Evolutionary conservation across 345 rosid genomes (phyloP), one percentile per base, ranked within the genome.

Genomic region (Gossypium anomalum): DNA sequence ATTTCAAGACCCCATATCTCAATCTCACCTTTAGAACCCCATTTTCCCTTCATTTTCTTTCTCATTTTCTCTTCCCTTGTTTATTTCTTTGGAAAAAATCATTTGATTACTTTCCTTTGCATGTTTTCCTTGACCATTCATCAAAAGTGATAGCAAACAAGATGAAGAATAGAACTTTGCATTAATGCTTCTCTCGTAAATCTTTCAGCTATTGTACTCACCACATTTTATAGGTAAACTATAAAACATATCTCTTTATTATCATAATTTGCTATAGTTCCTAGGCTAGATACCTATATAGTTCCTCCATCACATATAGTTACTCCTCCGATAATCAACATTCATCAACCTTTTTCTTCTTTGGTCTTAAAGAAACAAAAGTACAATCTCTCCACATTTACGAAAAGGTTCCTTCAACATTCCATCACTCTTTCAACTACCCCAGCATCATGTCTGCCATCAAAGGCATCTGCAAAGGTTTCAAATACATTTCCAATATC

Each of bases 381-480:
- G 73, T 45, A 20, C 65, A 56, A 1, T 85, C 52, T 38, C 52
- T 72, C 20, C 74, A 2, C 34, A 12, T 80, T 77, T 45, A 19
- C 29, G 29, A 51, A 71, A 43, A 5, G 19, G 67, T 55, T 71
- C 57, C 69, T 74, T 67, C 62, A n/a, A 45, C 19, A 38, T 63
- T 67, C 77, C 12, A 29, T 64, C 73, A 53, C 61, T 64, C 48
- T 19, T 51, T 61, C 11, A 53, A 68, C 43, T 19, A 29, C 56
- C 11, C 67, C 49, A 57, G 61, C 49, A 53, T 71, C 69, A 94
- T 90, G 98, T 82, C 91, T 15, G 75, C 89, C 74, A 92, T 94
- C 80, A 94, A 92, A 77, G 93, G 97, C 73, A 83, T 94, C 67
- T 89, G 86, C 76, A 94, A 89, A 85, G 86, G 98, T 70, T 92